Base-by-base conservation (phyloP, 257 asterid genomes). In the Apocynum venetum region DNA sequence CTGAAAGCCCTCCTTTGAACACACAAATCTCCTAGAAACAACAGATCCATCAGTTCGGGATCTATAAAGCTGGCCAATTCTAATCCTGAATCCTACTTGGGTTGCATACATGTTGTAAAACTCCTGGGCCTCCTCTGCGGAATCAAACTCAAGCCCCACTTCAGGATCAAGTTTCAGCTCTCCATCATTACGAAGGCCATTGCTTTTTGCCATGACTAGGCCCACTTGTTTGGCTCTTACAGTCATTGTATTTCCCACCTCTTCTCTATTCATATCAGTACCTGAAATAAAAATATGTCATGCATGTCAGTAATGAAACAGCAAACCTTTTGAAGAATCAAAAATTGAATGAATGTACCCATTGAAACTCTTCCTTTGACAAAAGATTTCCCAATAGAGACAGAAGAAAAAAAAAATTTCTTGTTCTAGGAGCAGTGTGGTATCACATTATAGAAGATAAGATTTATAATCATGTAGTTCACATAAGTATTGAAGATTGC, bases 1-100 rank as follows among this genome's bases (percentile, higher is more conserved):
- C 82, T 94, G 98, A 77, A 94, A 91, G 55, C 98, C 98, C 84
- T 92, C 97, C 87, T 91, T 92, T 8, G 95, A 94, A 77, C 98
- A 94, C 63, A 94, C 98, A 44, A 83, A 92, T 85, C 95, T 87
- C n/a, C 98, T 83, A 38, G 97, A 94, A 61, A 94, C 83, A 51
- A 94, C 97, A 53, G 96, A 82, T 60, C 98, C 98, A 49, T 94
- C 98, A 59, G 84, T 84, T 72, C 97, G 80, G 60, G 98, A 94
- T 82, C 98, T 85, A 74, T 92, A 94, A 41, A 94, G 90, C 90
- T 94, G 98, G 57, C 98, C 97, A 46, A 92, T 92, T 82, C 98
- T 85, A 65, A 94, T 92, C 79, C 88, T 92, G 84, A 94, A 94
- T 77, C 98, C 98, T 41, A 81, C 77, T 65, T 86, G 92, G 15